phyloP scores from a whole-genome alignment of 345 rosid genomes.

The Pistacia vera region DNA sequence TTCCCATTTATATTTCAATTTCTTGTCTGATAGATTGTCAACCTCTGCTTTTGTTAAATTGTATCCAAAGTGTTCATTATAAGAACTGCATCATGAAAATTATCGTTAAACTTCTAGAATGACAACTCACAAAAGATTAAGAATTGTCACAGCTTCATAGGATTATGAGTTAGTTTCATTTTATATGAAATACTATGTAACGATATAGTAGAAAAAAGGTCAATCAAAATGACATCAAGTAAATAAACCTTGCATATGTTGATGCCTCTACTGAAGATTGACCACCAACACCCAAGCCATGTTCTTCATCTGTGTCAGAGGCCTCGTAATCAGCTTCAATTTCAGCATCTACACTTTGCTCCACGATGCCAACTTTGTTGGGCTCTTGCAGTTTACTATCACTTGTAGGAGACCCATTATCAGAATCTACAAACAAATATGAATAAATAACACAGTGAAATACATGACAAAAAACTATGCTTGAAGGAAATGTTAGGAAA shows the following conservation, averaged over 20 bases:
- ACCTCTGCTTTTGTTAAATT: constrained; percentile 60
- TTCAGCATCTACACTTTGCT: constrained; percentile 35
- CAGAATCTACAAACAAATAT: constrained; percentile 36
- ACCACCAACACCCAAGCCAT: constrained; percentile 30
- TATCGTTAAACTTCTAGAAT: background rate
- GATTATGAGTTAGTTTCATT: background rate
- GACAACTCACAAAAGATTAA: background rate
- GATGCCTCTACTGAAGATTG: constrained; percentile 31
- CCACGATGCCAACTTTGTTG: constrained; percentile 1
- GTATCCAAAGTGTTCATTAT: constrained; percentile 58
- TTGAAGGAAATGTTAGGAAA: background rate
- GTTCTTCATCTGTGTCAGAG: constrained; percentile 49
- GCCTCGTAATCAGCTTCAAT: constrained; percentile 44
- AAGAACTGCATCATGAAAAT: constrained; percentile 56
- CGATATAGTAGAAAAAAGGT: background rate
- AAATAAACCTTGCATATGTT: constrained; percentile 44
- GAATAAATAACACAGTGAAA: constrained; percentile 9
- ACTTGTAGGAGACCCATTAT: constrained; percentile 30
- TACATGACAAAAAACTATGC: background rate
- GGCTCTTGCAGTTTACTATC: constrained; percentile 30
- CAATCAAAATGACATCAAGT: background rate
- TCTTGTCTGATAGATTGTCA: constrained; percentile 49
- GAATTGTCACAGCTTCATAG: background rate
- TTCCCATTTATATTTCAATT: constrained; percentile 77
- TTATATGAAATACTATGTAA: background rate